These are phyloP conservation scores for Cyberlindnera lachancei DNA, from an alignment of 805 yeast genomes.

Conservation along the genomic window DNA sequence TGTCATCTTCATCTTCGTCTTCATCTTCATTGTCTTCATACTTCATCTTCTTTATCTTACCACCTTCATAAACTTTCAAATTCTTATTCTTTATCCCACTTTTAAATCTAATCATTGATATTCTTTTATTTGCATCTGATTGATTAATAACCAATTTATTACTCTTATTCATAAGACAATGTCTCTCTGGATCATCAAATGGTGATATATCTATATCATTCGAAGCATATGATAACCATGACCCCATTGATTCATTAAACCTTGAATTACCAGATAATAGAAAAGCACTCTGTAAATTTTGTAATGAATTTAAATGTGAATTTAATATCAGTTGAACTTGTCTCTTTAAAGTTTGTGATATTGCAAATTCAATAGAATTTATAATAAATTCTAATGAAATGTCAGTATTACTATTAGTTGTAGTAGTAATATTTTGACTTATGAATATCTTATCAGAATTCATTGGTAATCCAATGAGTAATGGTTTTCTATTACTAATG, in stretches of 20 bases:
- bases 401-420: slow-evolving; percentile 28
- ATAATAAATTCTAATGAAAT: slow-evolving; percentile 45
- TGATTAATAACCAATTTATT: slow-evolving; percentile 6
- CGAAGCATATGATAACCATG: slow-evolving; percentile 71
- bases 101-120: slow-evolving; percentile 55
- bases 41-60: slow-evolving; percentile 11
- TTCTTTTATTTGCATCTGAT: slow-evolving; percentile 25
- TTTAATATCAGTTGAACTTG: slow-evolving; percentile 29
- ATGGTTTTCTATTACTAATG: slow-evolving; percentile 48
- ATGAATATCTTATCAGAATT: slow-evolving; percentile 46
- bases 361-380: slow-evolving; percentile 50
- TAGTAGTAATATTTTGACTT: slow-evolving; percentile 19
- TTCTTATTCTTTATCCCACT: slow-evolving; percentile 38
- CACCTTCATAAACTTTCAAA: slow-evolving; percentile 33
- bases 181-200: slow-evolving; percentile 37
- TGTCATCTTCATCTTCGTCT: slow-evolving; percentile 11
- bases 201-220: slow-evolving; percentile 61
- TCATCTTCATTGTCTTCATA: slow-evolving; percentile 9
- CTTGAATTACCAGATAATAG: slow-evolving; percentile 56
- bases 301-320: slow-evolving; percentile 17
- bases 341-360: slow-evolving; percentile 35
- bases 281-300: slow-evolving; percentile 43
- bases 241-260: slow-evolving; percentile 53
- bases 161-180: slow-evolving; percentile 26
- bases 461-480: slow-evolving; percentile 57